Base-by-base conservation (phyloP, 352 stramenopile genomes). In the Phytophthora cryptogea region DNA sequence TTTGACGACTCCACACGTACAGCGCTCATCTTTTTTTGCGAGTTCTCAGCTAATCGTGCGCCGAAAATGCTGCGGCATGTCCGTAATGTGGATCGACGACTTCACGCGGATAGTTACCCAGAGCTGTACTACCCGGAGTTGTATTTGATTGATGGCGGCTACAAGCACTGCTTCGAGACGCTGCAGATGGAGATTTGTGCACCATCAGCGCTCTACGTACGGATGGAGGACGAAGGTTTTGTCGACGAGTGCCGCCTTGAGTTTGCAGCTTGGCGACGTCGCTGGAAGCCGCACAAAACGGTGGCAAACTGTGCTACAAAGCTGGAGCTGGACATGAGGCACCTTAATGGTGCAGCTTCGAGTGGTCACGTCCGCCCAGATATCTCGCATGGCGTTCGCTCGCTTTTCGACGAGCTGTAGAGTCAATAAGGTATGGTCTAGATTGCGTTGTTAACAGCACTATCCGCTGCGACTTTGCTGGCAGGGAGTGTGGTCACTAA, bases 41-140 rank as follows among this genome's bases (percentile, higher is more conserved):
- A 90, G 60, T 90, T 87, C 36, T 88, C 78, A 1, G 72, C 74
- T n/a, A 83, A 84, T 16, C 75, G 80, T 27, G 80, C 80, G 0
- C 78, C 80, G 1, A 86, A 90, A 63, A 90, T 90, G 80, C 79
- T 86, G 14, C 70, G 78, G 1, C 78, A 90, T 39, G 41, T 90
- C 6, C 76, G 80, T 17, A 88, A 86, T 51, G 47, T 88, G 9
- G 80, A 90, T 49, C 75, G 80, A 8, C 76, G 68, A 59, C 62
- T 90, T 27, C 74, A 90, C 54, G 78, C 68, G 3, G 74, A 85
- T 16, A 60, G 45, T 30, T 88, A 90, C 30, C 80, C 80, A 1
- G 63, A 83, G 50, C 71, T 90, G 0, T 84, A 80, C 27, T 90
- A 88, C 55, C 80, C 80, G 1, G 76, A 90, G 54, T 49, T 90